Evolutionary conservation across 1,139 yeast genomes (phyloP).

Genomic region (Zygosaccharomyces pseudobailii): DNA sequence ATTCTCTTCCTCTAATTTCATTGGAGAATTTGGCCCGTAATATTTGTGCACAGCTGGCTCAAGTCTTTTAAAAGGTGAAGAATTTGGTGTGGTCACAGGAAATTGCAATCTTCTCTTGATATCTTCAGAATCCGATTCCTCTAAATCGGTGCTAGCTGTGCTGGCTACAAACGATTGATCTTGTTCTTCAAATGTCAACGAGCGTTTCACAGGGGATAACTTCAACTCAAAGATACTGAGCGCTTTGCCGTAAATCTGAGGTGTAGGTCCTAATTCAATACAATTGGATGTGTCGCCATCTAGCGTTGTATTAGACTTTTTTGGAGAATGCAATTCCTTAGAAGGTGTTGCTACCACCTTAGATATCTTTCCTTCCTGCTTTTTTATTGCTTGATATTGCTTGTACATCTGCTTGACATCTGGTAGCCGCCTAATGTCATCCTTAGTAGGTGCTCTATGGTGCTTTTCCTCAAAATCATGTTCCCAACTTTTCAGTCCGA

Average conservation of each 20-base stretch:
- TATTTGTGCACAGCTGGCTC: neutral
- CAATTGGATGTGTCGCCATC: neutral
- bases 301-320: constrained; percentile 1
- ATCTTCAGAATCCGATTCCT: neutral
- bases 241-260: constrained; percentile 34
- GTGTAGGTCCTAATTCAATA: constrained; percentile 32
- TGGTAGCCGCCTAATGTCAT: constrained; percentile 27
- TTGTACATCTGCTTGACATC: constrained; percentile 29
- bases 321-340: neutral
- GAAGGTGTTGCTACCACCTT: neutral
- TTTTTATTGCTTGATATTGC: constrained; percentile 27
- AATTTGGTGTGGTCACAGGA: constrained; percentile 12
- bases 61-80: constrained; percentile 18
- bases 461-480: constrained; percentile 23
- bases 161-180: neutral
- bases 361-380: constrained; percentile 6
- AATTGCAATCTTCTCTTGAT: constrained; percentile 18
- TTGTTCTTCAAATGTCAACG: constrained; percentile 1
- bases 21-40: constrained; percentile 34
- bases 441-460: constrained; percentile 27
- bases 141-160: constrained; percentile 2
- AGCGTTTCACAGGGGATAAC: constrained; percentile 27
- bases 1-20: constrained; percentile 20
- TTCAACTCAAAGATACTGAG: constrained; percentile 32
- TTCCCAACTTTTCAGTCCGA: constrained; percentile 32